Evolutionary conservation across 2,329 filamentous ascomycete genomes (phyloP), one percentile per base, ranked within the genome.

Genomic region (Metarhizium sp.): DNA sequence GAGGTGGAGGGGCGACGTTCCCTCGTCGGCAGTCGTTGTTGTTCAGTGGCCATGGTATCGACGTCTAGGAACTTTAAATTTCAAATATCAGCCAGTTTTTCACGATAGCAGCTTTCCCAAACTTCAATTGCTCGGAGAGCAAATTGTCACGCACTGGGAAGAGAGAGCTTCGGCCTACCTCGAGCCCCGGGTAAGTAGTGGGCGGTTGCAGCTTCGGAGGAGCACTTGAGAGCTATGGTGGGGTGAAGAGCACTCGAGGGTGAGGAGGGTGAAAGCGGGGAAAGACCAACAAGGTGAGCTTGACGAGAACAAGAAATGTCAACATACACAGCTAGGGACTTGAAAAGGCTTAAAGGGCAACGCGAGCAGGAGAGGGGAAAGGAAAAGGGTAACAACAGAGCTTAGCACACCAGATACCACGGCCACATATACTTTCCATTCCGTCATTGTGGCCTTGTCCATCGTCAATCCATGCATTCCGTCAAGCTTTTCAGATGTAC

Each of bases 1-100:
- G 87, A 84, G 56, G 81, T 86, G 20, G 90, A 95, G 57, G 88
- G 90, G 62, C 83, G 88, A 63, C 92, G 86, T 78, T 96, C 85
- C 61, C 90, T 81, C 45, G 75, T 73, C 53, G 80, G 77, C 52
- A 82, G 58, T 57, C 63, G 63, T 59, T 69, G 68, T 59, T 69
- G 67, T 54, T 71, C 64, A 55, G 67, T 66, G 57, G 68, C 64
- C 69, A 72, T 72, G 56, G 50, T 64, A 54, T 49, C 30, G 20
- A 8, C 47, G 49, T 45, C 36, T 34, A 25, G 3, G 8, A 45
- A 11, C 11, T 42, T 42, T 1, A 14, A 18, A 13, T 6, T 18
- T 8, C 6, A 18, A 42, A 42, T 13, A 46, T 46, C 10, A 48
- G 45, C 45, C n/a, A 48, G 2, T 8, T 7, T 10, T 11, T 32